Base-by-base conservation (phyloP, 2,329 filamentous ascomycete species). In the Ophiostoma perfectum region DNA sequence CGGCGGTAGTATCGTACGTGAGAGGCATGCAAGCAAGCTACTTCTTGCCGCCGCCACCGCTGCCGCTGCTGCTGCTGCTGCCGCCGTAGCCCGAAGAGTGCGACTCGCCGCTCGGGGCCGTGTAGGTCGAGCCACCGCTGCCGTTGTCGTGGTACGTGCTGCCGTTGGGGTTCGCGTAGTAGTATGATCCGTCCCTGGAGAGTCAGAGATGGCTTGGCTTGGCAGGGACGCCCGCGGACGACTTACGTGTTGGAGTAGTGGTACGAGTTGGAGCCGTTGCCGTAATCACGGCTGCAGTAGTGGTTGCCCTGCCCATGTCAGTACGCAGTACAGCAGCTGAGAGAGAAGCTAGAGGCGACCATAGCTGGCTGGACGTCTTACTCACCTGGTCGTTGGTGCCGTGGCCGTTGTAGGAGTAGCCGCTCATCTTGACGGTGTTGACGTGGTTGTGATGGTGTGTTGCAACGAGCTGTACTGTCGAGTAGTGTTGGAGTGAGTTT, bases 131-230 rank as follows among this genome's bases (percentile, higher is more conserved):
- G 65, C 77, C 74, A 5, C 88, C 88, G 11, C 76, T 75, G 62
- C 87, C 87, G 72, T 81, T 77, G 77, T 90, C 89, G 81, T 90
- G 79, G 79, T 91, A 91, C 52, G 85, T 88, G 74, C 85, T 89
- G 14, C 87, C 87, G 71, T 89, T 83, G 63, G 87, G 78, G 78
- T 91, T 91, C 75, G 83, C 85, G 78, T 91, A 91, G 80, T 91
- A 90, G 81, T 91, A 91, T 1, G 87, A 90, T 49, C 88, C 87
- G 73, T 90, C 36, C 36, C 55, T 60, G 55, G 16, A 60, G 3
- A 36, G 36, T 60, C 27, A 60, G 49, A 18, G 49, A 16, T 55
- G 49, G 16, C 14, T 45, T 45, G 7, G 9, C 45, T 49, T 49
- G 45, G 5, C 5, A 55, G n/a, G 52, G 27, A 76, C 1, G 27